phyloP scores from a whole-genome alignment of 225 moss, liverwort and hornwort species.

The Antitrichia curtipendula region DNA sequence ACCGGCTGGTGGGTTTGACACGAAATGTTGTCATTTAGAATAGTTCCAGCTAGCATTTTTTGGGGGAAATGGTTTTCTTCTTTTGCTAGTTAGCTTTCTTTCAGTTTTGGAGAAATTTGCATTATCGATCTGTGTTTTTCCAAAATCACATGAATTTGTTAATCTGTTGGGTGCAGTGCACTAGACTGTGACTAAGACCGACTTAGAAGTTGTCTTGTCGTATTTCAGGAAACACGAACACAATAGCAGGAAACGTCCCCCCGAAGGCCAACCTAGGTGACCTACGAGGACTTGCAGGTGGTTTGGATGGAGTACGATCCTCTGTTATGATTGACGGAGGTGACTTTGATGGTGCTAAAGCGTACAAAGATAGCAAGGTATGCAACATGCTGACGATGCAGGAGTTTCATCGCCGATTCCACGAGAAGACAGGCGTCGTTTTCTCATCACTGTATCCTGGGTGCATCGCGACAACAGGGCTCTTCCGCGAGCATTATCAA shows the following conservation, averaged over 20 bases:
- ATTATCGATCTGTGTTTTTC: neutral
- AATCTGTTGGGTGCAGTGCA: neutral
- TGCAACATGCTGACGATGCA: slow-evolving; percentile 99
- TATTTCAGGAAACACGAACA: slow-evolving; percentile 84
- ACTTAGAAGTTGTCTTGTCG: neutral
- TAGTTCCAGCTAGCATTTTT: neutral
- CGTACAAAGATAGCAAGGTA: slow-evolving; percentile 97
- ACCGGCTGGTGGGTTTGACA: neutral
- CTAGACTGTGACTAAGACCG: neutral
- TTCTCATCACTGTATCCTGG: slow-evolving; percentile 97
- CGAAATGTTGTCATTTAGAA: neutral
- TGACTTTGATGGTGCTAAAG: slow-evolving; percentile 92
- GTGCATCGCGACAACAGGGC: slow-evolving; percentile 94
- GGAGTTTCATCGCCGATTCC: slow-evolving; percentile 81
- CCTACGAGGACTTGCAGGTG: slow-evolving; percentile 81
- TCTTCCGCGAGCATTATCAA: slow-evolving; percentile 80
- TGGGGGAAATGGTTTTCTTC: neutral
- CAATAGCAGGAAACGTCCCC: slow-evolving; percentile 85
- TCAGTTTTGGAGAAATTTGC: neutral
- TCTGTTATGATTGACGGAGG: slow-evolving; percentile 98
- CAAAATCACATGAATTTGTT: neutral
- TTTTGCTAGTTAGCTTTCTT: neutral
- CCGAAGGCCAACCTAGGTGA: slow-evolving; percentile 95
- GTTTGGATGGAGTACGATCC: slow-evolving; percentile 78
- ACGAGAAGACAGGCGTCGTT: slow-evolving; percentile 68